Conservation (phyloP, 2,329 filamentous ascomycete genomes). For the Botrytis cinerea region DNA sequence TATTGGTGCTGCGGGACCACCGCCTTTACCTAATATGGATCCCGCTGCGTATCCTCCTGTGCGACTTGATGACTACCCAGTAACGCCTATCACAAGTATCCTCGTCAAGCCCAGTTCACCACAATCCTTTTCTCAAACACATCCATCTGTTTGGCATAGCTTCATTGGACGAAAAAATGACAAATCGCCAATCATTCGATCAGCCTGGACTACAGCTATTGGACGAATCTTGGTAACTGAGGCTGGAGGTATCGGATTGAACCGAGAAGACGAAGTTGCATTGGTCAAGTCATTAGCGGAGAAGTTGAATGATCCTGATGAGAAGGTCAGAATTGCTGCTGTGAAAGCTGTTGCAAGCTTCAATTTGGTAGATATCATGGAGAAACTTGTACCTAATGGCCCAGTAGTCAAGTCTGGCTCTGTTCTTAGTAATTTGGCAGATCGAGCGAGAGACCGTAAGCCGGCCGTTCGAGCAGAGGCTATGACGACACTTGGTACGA, state of each 20-base stretch:
- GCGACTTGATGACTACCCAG: conserved; percentile 60
- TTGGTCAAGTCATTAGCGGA: conserved; percentile 75
- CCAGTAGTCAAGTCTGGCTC: conserved; percentile 75
- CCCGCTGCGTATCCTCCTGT: conserved; percentile 82
- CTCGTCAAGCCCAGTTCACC: conserved; percentile 83
- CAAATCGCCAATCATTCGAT: conserved; percentile 78
- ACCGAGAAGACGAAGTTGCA: conserved; percentile 74
- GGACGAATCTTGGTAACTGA: conserved; percentile 89
- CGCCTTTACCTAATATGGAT: conserved; percentile 70
- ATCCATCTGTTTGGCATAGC: conserved; percentile 75
- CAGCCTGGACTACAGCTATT: conserved; percentile 81
- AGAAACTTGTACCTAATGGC: conserved; percentile 76
- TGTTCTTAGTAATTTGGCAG: conserved; percentile 77
- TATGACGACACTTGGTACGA: conserved; percentile 78
- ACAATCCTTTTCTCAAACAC: conserved; percentile 84
- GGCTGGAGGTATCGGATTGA: conserved; percentile 85
- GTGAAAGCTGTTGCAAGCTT: conserved; percentile 82
- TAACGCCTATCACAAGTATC: conserved; percentile 57
- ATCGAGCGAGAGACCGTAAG: conserved; percentile 85
- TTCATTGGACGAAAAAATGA: conserved; percentile 86
- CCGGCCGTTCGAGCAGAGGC: conserved; percentile 80
- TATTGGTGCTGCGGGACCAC: conserved; percentile 87
- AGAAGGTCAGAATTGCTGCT: conserved; percentile 87
- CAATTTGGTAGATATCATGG: conserved; percentile 75
- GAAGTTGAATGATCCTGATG: conserved; percentile 84